Percentiles rank a stretch among this genome's conserved stretches.
Conservation (phyloP, 768 basidiomycete genomes). For the Serpula lacrymans region DNA sequence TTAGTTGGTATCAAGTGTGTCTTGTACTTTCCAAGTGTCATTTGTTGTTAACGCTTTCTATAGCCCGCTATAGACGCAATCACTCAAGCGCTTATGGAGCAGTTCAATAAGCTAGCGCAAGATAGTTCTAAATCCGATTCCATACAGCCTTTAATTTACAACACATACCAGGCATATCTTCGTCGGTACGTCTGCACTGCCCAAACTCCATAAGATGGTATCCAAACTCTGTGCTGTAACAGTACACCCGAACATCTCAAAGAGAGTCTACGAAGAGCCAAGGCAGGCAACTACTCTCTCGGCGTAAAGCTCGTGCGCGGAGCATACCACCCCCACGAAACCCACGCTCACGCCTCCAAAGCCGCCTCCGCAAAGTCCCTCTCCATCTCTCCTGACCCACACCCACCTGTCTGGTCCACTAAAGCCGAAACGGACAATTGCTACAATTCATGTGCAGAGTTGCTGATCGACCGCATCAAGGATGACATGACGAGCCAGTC, state of each 20-base stretch:
- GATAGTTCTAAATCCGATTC: slow-evolving; percentile 8
- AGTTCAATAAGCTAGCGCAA: slow-evolving; percentile 69
- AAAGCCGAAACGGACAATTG: slow-evolving; percentile 73
- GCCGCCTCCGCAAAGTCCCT: slow-evolving; percentile 10
- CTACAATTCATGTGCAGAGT: slow-evolving; percentile 59
- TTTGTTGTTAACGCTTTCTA: background rate
- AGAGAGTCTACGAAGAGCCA: slow-evolving; percentile 63
- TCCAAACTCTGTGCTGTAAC: background rate
- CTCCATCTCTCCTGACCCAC: slow-evolving; percentile 55
- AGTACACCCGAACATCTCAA: slow-evolving; percentile 71
- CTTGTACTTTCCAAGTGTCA: background rate
- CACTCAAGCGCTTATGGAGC: slow-evolving; percentile 67
- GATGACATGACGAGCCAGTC: slow-evolving; percentile 38
- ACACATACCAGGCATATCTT: slow-evolving; percentile 88
- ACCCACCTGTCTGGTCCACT: slow-evolving; percentile 64
- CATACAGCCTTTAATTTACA: slow-evolving; percentile 74
- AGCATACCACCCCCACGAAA: slow-evolving; percentile 83
- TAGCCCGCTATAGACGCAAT: slow-evolving; percentile 84
- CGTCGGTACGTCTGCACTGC: slow-evolving; percentile 50
- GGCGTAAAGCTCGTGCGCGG: slow-evolving; percentile 93
- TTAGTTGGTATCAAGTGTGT: slow-evolving; percentile 39
- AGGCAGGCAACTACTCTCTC: slow-evolving; percentile 62
- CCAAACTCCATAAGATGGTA: background rate
- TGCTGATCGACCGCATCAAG: slow-evolving; percentile 55
- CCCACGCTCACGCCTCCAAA: slow-evolving; percentile 40